Base-by-base conservation (phyloP, 768 basidiomycete genomes). In the Antrodiella citrinella region DNA sequence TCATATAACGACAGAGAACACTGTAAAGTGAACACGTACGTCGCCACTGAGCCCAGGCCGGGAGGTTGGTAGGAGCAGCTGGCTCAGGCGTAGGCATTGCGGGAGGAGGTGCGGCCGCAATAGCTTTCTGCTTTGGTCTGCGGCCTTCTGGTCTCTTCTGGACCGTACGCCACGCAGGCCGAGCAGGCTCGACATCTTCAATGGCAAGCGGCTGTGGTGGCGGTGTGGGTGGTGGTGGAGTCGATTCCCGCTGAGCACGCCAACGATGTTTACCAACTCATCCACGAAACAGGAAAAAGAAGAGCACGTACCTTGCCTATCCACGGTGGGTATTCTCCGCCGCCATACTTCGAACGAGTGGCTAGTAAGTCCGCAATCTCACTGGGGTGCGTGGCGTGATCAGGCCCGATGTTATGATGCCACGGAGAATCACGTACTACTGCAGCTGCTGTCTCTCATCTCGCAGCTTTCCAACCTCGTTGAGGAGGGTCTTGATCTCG, bases 21-120 rank as follows among this genome's bases (percentile, higher is more conserved):
- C n/a, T n/a, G n/a, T n/a, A n/a, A n/a, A n/a, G n/a, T 30, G 26
- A 44, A 44, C 10, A 73, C 79, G 48, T 62, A 91, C 87, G 88
- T 71, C 81, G 74, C 88, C 87, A 91, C 57, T 89, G 86, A 0
- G 87, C 80, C 88, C 88, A 91, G 1, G 88, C 78, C n/a, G 86
- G 86, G 23, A 79, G 73, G 58, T 77, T 75, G 0, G 77, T 70
- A 1, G 73, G 68, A 0, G 60, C 62, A 0, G 74, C 69, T 0
- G 71, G 72, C 15, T 69, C 71, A 11, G 69, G 66, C 1, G 70
- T 62, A 3, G 65, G 64, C 0, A 69, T 60, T 7, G 67, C 67
- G 59, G 58, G 53, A 45, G 58, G 73, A 75, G 26, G 68, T 67
- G 24, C 66, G 26, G 54, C 54, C 15, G 48, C 60, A 35, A 59